Conservation (phyloP, 1,284 basidiomycete genomes). For the Cutaneotrichosporon sp. region DNA sequence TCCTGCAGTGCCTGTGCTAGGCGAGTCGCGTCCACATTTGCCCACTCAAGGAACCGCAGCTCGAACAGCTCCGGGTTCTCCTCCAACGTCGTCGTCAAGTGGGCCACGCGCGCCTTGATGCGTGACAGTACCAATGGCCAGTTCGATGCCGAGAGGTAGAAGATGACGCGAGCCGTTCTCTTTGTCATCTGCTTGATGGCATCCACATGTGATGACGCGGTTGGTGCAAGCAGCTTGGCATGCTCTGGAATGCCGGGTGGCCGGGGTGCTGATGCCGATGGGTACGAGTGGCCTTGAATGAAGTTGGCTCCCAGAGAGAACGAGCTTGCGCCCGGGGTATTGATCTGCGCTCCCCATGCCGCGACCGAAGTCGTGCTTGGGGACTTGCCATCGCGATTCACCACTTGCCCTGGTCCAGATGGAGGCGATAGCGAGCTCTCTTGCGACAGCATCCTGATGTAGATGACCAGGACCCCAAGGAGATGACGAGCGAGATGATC, state of each 20-base stretch:
- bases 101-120: conserved; percentile 63
- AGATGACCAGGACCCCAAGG: conserved; percentile 72
- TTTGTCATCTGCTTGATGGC: conserved; percentile 45
- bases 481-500: conserved; percentile 82
- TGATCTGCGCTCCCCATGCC: conserved; percentile 17
- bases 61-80: conserved; percentile 54
- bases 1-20: conserved; percentile 53
- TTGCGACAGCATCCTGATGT: conserved; percentile 65
- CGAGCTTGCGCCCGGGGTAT: conserved; percentile 4
- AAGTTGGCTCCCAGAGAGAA: conserved; percentile 26
- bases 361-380: conserved; percentile 20
- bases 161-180: conserved; percentile 66
- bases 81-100: conserved; percentile 47
- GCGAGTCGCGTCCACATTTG: conserved; percentile 46
- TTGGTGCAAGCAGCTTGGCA: conserved; percentile 10
- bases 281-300: conserved; percentile 32
- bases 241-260: conserved; percentile 6
- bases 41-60: conserved; percentile 48
- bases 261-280: conserved; percentile 15
- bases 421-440: conserved; percentile 17
- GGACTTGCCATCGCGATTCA: conserved; percentile 24
- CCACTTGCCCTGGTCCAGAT: conserved; percentile 15
- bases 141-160: conserved; percentile 83
- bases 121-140: conserved; percentile 75
- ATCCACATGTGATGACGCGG: conserved; percentile 20